Evolutionary conservation across 495 filamentous ascomycete species (phyloP), one percentile per base, ranked within the genome.

Genomic region (Thermothielavioides terrestris): DNA sequence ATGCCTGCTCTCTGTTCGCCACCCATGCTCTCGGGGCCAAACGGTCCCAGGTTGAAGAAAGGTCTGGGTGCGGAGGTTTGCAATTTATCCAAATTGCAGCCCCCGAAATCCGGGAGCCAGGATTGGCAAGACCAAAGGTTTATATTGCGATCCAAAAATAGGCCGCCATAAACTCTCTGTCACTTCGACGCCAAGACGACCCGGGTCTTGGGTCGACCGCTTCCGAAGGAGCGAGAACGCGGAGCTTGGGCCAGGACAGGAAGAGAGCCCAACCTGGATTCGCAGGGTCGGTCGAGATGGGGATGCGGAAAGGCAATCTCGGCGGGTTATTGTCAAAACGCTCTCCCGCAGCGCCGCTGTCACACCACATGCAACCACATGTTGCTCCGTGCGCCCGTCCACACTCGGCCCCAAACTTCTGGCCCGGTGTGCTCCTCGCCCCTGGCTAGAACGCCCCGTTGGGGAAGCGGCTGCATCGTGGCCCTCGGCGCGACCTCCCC

Each of bases 31-130:
- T 46, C 31, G 15, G 36, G 37, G n/a, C n/a, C 43, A 15, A 26
- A 21, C 34, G n/a, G n/a, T 36, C 26, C 37, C 21, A 44, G 15
- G 40, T 36, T 22, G 55, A 53, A 40, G 20, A 49, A 18, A 34
- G 11, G 43, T 60, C 38, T 60, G 40, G 45, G 46, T 49, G 52
- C 52, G 57, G 59, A 54, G 46, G 50, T 58, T 58, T 46, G 44
- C 57, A 56, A 57, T 60, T 60, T 65, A 65, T 59, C 62, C 62
- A 65, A 35, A 65, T 63, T 65, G 60, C 44, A 42, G 42, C 50
- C 60, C 50, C 54, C 47, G 49, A 63, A n/a, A 59, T 58, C 57
- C 48, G 68, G 60, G 32, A 55, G 64, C 60, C 61, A 62, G 61
- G 66, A 73, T 61, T 65, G 62, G 62, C 48, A 61, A 47, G 49